A percentile compares a stretch with the other conserved stretches of the same genome.
These are phyloP conservation scores for Ephemerocybe angulata DNA, from an alignment of 768 basidiomycete genomes.

Conservation along the genomic window DNA sequence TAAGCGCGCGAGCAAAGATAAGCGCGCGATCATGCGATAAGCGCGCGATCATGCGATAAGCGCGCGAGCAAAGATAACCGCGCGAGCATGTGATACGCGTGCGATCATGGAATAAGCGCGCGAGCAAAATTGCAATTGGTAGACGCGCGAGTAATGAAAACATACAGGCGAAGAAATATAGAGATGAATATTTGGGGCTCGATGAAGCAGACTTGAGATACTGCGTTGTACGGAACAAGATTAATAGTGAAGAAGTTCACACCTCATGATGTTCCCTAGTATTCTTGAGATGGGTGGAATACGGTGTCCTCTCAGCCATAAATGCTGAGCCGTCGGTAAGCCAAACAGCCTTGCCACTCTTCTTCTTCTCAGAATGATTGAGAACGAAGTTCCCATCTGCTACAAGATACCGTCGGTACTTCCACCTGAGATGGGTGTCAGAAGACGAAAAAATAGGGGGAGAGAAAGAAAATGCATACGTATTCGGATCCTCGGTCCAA, in stretches of 20 bases:
- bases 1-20: too few relatives aligned
- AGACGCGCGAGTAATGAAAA: too few relatives aligned
- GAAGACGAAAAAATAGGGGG: background rate
- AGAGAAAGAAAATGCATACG: background rate
- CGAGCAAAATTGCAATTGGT: too few relatives aligned
- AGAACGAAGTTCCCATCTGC: background rate
- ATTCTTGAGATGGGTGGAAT: background rate
- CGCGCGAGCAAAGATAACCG: too few relatives aligned
- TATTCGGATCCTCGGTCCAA: conserved; percentile 12
- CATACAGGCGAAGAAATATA: too few relatives aligned
- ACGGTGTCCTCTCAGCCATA: background rate
- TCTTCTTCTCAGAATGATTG: background rate
- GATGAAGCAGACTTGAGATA: background rate
- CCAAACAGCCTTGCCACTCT: background rate
- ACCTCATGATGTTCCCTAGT: background rate
- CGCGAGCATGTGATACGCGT: too few relatives aligned
- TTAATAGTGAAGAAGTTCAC: too few relatives aligned
- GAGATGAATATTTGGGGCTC: background rate
- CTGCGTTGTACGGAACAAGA: background rate
- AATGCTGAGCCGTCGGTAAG: background rate
- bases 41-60: too few relatives aligned
- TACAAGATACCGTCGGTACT: background rate
- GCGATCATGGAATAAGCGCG: too few relatives aligned
- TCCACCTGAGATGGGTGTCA: background rate
- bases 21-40: too few relatives aligned